Evolutionary conservation across 1,284 basidiomycete genomes (phyloP).

Genomic region (Grifola frondosa): DNA sequence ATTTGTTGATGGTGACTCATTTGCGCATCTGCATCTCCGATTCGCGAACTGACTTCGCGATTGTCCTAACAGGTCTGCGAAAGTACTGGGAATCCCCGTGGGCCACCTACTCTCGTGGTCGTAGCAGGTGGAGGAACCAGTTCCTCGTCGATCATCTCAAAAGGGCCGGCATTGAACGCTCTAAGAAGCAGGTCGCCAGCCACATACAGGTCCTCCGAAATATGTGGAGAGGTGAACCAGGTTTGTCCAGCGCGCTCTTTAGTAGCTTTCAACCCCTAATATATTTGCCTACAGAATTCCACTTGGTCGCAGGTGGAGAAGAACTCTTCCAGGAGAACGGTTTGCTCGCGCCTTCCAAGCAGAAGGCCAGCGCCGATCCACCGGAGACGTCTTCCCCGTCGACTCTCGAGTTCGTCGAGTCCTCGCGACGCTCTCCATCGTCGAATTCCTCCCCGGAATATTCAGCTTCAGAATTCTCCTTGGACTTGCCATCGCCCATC

Average conservation of each 20-base stretch:
- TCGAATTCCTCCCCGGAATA: constrained; percentile 23
- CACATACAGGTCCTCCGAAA: constrained; percentile 81
- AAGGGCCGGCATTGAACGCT: constrained; percentile 61
- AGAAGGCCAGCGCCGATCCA: constrained; percentile 14
- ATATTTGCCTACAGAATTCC: constrained; percentile 45
- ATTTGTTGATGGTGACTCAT: constrained; percentile 65
- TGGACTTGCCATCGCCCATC: constrained; percentile 11
- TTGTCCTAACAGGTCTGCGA: constrained; percentile 50
- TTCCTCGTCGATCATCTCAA: constrained; percentile 77
- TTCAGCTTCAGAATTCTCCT: constrained; percentile 14
- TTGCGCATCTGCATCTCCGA: constrained; percentile 2
- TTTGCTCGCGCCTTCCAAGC: constrained; percentile 34
- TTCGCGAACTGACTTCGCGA: constrained; percentile 10
- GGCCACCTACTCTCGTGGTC: constrained; percentile 73
- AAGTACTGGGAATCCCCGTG: constrained; percentile 78
- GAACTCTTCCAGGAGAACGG: constrained; percentile 59
- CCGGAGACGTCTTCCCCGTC: constrained; percentile 13
- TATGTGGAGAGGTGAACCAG: constrained; percentile 81
- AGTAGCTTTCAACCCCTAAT: constrained; percentile 11
- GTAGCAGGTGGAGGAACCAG: constrained; percentile 78
- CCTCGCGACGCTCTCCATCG: constrained; percentile 22
- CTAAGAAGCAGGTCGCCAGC: constrained; percentile 82
- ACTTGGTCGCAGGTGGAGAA: constrained; percentile 72
- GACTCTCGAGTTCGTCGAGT: constrained; percentile 18
- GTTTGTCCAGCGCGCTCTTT: constrained; percentile 36